Evolutionary conservation across 352 stramenopile genomes (phyloP).

Genomic region (Phytophthora sojae): DNA sequence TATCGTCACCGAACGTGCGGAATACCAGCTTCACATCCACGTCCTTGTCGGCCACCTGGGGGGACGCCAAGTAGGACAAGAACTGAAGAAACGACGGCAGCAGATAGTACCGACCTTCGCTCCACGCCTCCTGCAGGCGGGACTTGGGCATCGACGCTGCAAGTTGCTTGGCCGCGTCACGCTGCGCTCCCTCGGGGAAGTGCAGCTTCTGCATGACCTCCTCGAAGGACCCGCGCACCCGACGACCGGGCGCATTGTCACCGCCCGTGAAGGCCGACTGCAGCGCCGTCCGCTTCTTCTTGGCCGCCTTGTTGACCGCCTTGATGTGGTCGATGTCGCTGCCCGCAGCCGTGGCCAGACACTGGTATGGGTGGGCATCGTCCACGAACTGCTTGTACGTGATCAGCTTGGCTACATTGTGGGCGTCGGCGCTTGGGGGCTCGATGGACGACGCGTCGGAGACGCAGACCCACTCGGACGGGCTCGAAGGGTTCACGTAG

Average conservation of each 20-base stretch:
- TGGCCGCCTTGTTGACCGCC: constrained; percentile 76
- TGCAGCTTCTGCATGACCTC: constrained; percentile 83
- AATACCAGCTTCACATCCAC: constrained; percentile 74
- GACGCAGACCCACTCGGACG: constrained; percentile 66
- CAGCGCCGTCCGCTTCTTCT: constrained; percentile 80
- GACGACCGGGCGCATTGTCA: constrained; percentile 47
- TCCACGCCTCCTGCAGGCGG: constrained; percentile 72
- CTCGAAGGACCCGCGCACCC: constrained; percentile 59
- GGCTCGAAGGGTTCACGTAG: constrained; percentile 45
- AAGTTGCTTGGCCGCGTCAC: constrained; percentile 58
- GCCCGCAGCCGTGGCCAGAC: constrained; percentile 33
- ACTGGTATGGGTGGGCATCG: constrained; percentile 73
- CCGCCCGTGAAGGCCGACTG: constrained; percentile 79
- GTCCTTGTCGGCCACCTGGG: constrained; percentile 26
- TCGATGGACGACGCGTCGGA: constrained; percentile 59
- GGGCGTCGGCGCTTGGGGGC: constrained; percentile 29
- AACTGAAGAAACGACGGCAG: constrained; percentile 85
- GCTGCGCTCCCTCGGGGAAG: constrained; percentile 57
- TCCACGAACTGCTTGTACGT: constrained; percentile 91
- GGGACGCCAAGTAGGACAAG: constrained; percentile 56
- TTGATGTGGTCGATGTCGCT: constrained; percentile 65
- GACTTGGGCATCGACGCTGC: constrained; percentile 55
- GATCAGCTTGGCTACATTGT: constrained; percentile 37
- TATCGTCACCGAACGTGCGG: constrained; percentile 85
- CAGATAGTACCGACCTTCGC: constrained; percentile 81